Evolutionary conservation across 2,329 filamentous ascomycete genomes (phyloP), one percentile per base, ranked within the genome.

Genomic region (Trichoderma arundinaceum): DNA sequence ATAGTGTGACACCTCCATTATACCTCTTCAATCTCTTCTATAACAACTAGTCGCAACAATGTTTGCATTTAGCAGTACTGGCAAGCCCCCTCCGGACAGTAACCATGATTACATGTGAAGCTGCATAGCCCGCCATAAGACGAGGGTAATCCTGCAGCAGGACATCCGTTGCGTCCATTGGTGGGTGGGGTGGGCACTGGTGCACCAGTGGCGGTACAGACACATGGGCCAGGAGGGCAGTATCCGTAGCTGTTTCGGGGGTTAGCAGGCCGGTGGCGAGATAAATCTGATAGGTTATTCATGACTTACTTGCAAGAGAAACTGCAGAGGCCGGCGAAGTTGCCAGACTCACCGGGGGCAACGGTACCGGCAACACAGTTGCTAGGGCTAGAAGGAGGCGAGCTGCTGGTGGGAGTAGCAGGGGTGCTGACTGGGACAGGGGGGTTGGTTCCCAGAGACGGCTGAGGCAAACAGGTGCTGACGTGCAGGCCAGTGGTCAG

Each of bases 51-150:
- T n/a, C n/a, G n/a, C n/a, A n/a, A n/a, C 49, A 38, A 22, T 35
- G 28, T 35, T 35, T 35, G 33, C 7, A 15, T 41, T 39, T 51
- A 65, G 49, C 68, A 69, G 19, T 28, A 64, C 35, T 64, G 61
- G 61, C 75, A 77, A 15, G 75, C 75, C 76, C 48, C 66, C 15
- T 62, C n/a, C 0, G 81, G 81, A 58, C 80, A 82, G 66, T 83
- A 52, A 7, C 57, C 57, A 19, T 19, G 38, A 19, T 9, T 19
- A 52, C 81, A 83, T 12, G 79, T 74, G 67, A 76, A 84, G 65
- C 77, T 81, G 68, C 82, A 83, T 15, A 84, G 75, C 0, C 80
- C 81, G 44, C 76, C 67, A 67, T 83, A 84, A 1, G 74, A 72
- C 3, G 76, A 74, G 43, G 73, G 71, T 32, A 75, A 68, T 1